Evolutionary conservation across 2,329 filamentous ascomycete genomes (phyloP), one percentile per base, ranked within the genome.

Genomic region (Phoma sp.): DNA sequence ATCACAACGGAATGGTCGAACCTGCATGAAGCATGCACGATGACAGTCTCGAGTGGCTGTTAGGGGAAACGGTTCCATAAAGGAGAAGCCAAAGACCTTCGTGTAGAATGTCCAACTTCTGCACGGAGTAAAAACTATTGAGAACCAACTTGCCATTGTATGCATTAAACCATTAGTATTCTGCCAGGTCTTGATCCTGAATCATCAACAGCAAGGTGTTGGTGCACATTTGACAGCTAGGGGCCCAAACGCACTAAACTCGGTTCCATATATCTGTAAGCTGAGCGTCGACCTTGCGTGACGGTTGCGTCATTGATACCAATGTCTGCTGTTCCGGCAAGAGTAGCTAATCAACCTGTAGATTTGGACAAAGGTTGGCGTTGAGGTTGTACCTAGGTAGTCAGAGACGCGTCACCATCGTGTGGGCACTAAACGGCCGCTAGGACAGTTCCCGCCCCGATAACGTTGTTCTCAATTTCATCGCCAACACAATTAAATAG

Each of bases 381-480:
- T 40, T 28, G 20, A 32, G 28, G 21, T 40, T 17, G 21, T 14
- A 17, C 20, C n/a, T 18, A 25, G n/a, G 26, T 14, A 17, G 30
- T n/a, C 25, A 25, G n/a, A 23, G 33, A 38, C 25, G 43, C 43
- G 33, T 30, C 23, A 14, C 17, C n/a, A 23, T 30, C 20, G 28
- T 29, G 29, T 25, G 12, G 30, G 26, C 30, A 14, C n/a, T 33
- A 34, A 21, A 23, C 6, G 11, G 15, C 10, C 11, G 25, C 28
- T 33, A 40, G 37, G 29, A 34, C 42, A 9, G 14, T 12, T n/a
- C 30, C 15, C 23, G 15, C 21, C 10, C 23, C n/a, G n/a, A n/a
- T n/a, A n/a, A n/a, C n/a, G n/a, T n/a, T n/a, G n/a, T n/a, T n/a
- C 34, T 39, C 36, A 18, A 47, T 48, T 36, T 48, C 20, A 40